Percentiles rank a stretch among this genome's conserved stretches.
Evolutionary conservation across 176 grass and related monocot genomes (phyloP).

Genomic region (Zoysia pacifica): DNA sequence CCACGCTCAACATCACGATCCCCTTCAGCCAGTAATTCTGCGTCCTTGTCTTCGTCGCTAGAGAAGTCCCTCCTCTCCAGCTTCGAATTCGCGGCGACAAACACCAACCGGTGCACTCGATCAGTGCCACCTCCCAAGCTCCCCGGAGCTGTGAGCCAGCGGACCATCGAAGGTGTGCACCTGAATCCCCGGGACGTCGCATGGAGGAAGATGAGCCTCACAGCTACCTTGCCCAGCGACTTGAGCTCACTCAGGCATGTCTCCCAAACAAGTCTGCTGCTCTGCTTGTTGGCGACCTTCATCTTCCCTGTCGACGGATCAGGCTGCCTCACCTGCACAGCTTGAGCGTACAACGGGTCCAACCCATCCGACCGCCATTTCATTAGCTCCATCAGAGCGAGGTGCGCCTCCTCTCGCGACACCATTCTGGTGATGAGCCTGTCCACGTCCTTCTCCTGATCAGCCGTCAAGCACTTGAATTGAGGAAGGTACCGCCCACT

Average conservation of each 20-base stretch:
- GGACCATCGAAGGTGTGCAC: constrained; percentile 53
- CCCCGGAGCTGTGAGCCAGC: constrained; percentile 51
- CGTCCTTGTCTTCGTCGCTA: constrained; percentile 64
- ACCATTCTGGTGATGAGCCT: constrained; percentile 82
- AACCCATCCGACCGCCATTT: constrained; percentile 84
- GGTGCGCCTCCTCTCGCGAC: constrained; percentile 74
- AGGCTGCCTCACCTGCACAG: constrained; percentile 74
- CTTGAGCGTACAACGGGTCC: constrained; percentile 78
- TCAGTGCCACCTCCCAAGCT: constrained; percentile 38
- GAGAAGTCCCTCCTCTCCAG: constrained; percentile 67
- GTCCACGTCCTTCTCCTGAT: constrained; percentile 90
- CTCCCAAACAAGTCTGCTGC: constrained; percentile 91
- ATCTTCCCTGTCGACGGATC: constrained; percentile 78
- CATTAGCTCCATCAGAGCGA: constrained; percentile 90
- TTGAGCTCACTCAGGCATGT: constrained; percentile 70
- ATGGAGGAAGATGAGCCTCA: constrained; percentile 84
- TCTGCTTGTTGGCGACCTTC: constrained; percentile 80
- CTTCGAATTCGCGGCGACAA: constrained; percentile 75
- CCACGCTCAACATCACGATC: constrained; percentile 55
- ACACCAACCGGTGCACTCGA: constrained; percentile 56
- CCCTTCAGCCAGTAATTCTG: constrained; percentile 50
- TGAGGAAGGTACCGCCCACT: constrained; percentile 82
- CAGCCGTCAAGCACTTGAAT: constrained; percentile 70
- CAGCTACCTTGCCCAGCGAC: constrained; percentile 72
- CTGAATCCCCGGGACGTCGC: constrained; percentile 54